A percentile compares a stretch with the other conserved stretches of the same genome.
phyloP scores from a whole-genome alignment of 148 eudicot species.

The Fallopia convolvulus region DNA sequence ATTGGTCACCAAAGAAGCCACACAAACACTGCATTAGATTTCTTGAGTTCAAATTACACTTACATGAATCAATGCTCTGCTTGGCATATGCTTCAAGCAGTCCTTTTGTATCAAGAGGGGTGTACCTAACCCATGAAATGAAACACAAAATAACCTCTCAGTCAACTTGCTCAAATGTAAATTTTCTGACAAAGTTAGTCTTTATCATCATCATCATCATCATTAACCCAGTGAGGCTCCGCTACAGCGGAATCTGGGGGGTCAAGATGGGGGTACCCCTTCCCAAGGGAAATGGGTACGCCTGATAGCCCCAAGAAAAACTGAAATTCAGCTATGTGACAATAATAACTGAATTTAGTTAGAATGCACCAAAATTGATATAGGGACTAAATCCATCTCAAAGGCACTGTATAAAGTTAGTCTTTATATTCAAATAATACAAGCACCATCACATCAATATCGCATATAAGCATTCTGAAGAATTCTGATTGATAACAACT shows the following conservation, averaged over 20 bases:
- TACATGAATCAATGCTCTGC: conserved; percentile 71
- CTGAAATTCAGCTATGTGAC: no score
- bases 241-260: no score
- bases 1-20: neutral
- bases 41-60: conserved; percentile 22
- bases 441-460: neutral
- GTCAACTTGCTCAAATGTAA: neutral
- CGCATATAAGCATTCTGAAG: neutral
- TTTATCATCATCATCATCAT: no score
- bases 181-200: neutral
- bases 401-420: no score
- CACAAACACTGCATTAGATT: neutral
- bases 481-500: neutral
- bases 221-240: no score
- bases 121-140: conserved; percentile 44
- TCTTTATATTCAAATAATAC: neutral
- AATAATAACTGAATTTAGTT: no score
- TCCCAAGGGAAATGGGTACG: no score
- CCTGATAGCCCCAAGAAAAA: no score
- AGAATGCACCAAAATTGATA: no score
- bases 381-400: no score
- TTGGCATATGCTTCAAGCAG: conserved; percentile 67
- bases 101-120: conserved; percentile 74
- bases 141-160: conserved; percentile 8
- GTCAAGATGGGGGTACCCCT: no score